Evolutionary conservation across 2,329 filamentous ascomycete species (phyloP), one percentile per base, ranked within the genome.

Genomic region (Colletotrichum liriopes): DNA sequence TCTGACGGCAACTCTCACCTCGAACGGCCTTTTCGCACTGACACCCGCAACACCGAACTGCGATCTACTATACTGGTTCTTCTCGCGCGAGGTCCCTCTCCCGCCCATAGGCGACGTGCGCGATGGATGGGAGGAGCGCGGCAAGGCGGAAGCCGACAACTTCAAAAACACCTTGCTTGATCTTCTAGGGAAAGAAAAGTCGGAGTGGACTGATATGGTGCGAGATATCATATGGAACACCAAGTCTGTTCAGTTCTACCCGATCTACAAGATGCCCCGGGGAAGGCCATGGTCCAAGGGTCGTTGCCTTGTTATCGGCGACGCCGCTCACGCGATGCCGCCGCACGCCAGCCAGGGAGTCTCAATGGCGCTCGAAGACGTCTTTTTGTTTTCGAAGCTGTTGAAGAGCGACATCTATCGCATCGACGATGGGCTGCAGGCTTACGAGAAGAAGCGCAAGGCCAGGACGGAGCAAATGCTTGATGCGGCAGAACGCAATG

Each of bases 321-420:
- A 91, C 77, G 88, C 88, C 2, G 88, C 87, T 0, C 88, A 91
- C 78, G 87, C 88, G 0, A 80, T 90, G 67, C 85, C 86, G 2
- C 84, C 89, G 0, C 86, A 84, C 7, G 85, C 84, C 0, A 88
- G 88, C 2, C 88, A 90, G 77, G 89, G 89, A 0, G 84, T 86
- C 0, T 86, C 84, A 5, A 88, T 90, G 77, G 88, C 86, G 0
- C 76, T 91, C 14, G 88, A 91, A 76, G 89, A 91, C 77, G 83
- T 82, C 0, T 84, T 87, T 72, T 81, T 84, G 0, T 79, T 90
- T 12, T 79, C 82, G 0, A 72, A 86, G 47, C 77, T 88, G 2
- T 75, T 86, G 43, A 52, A 45, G 7, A 61, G 37, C 39, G 14
- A 32, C 5, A 12, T 20, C 0, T 0, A 4, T 14, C 43, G 37